Base-by-base conservation (phyloP, 371 early-diverging fungal genomes). In the Thermomucor indicae-seudaticae region DNA sequence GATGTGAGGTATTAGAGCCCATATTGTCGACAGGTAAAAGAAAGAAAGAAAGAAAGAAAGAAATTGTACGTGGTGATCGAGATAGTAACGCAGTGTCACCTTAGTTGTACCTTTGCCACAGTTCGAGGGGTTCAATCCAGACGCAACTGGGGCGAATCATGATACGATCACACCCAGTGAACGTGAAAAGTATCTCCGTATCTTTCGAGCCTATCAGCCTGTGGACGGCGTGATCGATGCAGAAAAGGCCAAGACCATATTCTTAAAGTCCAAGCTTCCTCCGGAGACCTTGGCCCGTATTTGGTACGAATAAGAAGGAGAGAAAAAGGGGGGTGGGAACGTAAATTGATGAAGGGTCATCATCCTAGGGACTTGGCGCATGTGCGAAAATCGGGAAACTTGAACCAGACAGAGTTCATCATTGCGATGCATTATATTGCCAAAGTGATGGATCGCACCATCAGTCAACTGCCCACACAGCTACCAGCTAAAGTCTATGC, bases 391-490 rank as follows among this genome's bases (percentile, higher is more conserved):
- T 72, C 83, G 34, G 90, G 89, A 38, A 65, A 78, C 29, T 54
- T 91, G 30, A 80, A 84, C 40, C 74, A 84, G 45, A 65, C 80
- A 3, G 88, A 86, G 62, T 91, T 91, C 61, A 78, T 79, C 19
- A 84, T 90, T 49, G 90, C 90, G 42, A 91, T 91, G 92, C 83
- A 88, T 64, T 87, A 84, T 57, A 78, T 91, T 53, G 81, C 86
- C 35, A 79, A 84, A 38, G 60, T 83, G 5, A 87, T 91, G 89
- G 86, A 84, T 52, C 82, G 83, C 10, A 77, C 79, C 6, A 63
- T 75, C 40, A 59, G 73, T 16, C 62, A 61, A 17, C 67, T 89
- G 25, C 90, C 90, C 1, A 45, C 65, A 4, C 59, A 69, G 4
- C 63, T 86, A 17, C 87, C 92, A 12, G 55, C 74, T 4, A 61